Conservation (phyloP, 2,329 filamentous ascomycete species). For the Coniochaeta sp. region DNA sequence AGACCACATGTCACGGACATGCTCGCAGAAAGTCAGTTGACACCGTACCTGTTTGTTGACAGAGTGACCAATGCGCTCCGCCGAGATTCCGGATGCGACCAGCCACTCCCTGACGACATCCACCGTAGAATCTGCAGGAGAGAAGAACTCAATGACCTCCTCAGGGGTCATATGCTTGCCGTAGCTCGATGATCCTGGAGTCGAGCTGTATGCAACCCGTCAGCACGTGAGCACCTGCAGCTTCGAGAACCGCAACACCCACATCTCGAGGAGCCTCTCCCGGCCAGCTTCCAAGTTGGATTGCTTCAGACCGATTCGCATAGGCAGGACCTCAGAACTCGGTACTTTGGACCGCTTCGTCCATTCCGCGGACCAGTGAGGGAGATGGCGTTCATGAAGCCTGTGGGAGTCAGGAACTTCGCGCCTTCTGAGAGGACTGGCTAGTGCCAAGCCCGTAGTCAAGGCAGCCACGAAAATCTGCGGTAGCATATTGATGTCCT, state of each 20-base stretch:
- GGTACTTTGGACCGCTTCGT: constrained; percentile 16
- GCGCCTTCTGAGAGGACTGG: not conserved
- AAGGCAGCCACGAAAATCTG: constrained; percentile 1
- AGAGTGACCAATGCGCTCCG: constrained; percentile 7
- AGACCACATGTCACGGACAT: not conserved
- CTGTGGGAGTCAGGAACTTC: constrained; percentile 15
- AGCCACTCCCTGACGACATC: constrained; percentile 17
- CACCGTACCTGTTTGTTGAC: constrained; percentile 7
- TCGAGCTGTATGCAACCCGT: not conserved
- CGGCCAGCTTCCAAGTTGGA: constrained; percentile 21
- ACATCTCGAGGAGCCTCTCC: constrained; percentile 23
- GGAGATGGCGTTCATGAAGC: constrained; percentile 23
- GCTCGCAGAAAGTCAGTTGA: not conserved
- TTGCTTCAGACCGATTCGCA: constrained; percentile 20
- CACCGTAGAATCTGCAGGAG: constrained; percentile 20
- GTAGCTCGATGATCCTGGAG: constrained; percentile 18
- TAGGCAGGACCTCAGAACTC: constrained; percentile 14
- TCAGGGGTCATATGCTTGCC: constrained; percentile 27
- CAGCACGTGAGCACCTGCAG: not conserved
- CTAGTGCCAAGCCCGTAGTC: not conserved
- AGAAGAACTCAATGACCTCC: constrained; percentile 27
- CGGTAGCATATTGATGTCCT: not conserved
- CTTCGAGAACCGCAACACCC: not conserved
- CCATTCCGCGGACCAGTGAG: constrained; percentile 17
- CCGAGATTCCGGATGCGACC: constrained; percentile 4